Evolutionary conservation across 352 stramenopile species (phyloP), one percentile per base, ranked within the genome.

Genomic region (Phytophthora fragariaefolia): DNA sequence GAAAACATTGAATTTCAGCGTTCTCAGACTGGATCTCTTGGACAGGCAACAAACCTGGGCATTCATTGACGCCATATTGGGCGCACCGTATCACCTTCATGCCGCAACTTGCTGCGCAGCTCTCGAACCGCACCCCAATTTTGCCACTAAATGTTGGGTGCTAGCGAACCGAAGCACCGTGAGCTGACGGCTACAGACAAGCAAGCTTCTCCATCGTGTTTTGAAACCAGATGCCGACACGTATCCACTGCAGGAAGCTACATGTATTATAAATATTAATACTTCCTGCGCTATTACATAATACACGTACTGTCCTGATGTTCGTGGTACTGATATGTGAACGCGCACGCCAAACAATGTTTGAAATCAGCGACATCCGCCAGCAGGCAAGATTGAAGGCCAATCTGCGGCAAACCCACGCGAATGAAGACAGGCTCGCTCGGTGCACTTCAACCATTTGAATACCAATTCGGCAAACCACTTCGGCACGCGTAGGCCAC

Each of bases 141-240:
- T n/a, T n/a, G n/a, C n/a, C n/a, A n/a, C n/a, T n/a, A n/a, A n/a
- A n/a, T n/a, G n/a, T n/a, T n/a, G n/a, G n/a, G 28, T 34, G 28
- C 28, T 34, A 9, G 5, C 28, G 9, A 34, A 34, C 28, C 5
- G 28, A 34, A 34, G 9, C 28, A 34, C 28, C 28, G 28, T 9
- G 28, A 9, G 5, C 9, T 34, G 5, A 9, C 5, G 28, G 28
- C 28, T 34, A 9, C 28, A 9, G 28, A 34, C 28, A 9, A 5
- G 9, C 28, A 34, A 34, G 28, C 28, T 34, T 9, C 28, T 34
- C 9, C 28, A 24, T 18, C 32, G 62, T 57, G 56, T 50, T 72
- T 2, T 77, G 71, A 61, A 74, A n/a, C 63, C 63, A n/a, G 77
- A 64, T 64, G 42, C 58, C 28, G 61, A 61, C 26, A 73, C 47